Percentiles rank a stretch among this genome's conserved stretches.
Conservation (phyloP, 768 basidiomycete species). For the Obba rivulosa region DNA sequence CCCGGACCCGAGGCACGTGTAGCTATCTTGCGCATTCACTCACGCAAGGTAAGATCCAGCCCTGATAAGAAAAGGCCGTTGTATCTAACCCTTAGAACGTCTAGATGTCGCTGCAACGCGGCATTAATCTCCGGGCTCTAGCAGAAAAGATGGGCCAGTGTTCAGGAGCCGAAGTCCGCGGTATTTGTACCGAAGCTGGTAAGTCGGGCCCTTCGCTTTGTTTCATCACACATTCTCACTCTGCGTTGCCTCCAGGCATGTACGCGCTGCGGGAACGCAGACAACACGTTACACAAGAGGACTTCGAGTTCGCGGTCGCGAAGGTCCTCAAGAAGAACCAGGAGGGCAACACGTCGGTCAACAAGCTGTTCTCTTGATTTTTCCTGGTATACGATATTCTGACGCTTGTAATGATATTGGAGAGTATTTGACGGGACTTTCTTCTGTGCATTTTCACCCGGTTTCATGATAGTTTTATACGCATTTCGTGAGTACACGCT, state of each 20-base stretch:
- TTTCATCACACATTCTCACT: neutral
- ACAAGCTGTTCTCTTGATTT: slow-evolving; percentile 84
- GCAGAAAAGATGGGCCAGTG: slow-evolving; percentile 99
- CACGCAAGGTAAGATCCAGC: slow-evolving; percentile 63
- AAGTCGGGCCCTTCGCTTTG: slow-evolving; percentile 19
- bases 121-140: slow-evolving; percentile 92
- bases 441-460: slow-evolving; percentile 38
- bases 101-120: slow-evolving; percentile 95
- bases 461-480: too few relatives aligned
- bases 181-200: slow-evolving; percentile 97
- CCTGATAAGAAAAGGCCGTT: neutral
- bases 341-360: slow-evolving; percentile 89
- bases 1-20: slow-evolving; percentile 96
- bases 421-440: slow-evolving; percentile 54
- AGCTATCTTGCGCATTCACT: slow-evolving; percentile 95
- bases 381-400: slow-evolving; percentile 38
- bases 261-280: slow-evolving; percentile 92
- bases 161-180: slow-evolving; percentile 94
- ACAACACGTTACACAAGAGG: slow-evolving; percentile 97
- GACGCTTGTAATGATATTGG: slow-evolving; percentile 55
- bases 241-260: slow-evolving; percentile 56
- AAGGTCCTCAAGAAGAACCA: slow-evolving; percentile 98
- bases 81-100: neutral
- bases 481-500: too few relatives aligned
- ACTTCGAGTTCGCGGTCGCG: slow-evolving; percentile 97